Conservation (phyloP, 192 early-diverging fungal species). For the Coemansia sp. region DNA sequence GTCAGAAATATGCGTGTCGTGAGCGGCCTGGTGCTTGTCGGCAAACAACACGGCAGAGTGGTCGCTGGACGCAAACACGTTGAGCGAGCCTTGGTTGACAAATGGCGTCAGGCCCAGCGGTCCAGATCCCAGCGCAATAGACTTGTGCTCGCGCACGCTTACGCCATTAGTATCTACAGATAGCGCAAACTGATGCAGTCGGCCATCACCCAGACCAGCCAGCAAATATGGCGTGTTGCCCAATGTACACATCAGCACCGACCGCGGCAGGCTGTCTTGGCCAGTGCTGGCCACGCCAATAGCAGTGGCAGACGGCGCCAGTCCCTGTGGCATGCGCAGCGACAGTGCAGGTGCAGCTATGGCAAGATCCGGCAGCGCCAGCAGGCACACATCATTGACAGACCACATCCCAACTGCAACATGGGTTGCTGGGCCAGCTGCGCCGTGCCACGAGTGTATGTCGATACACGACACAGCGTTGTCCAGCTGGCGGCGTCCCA, state of each 20-base stretch:
- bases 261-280: slow-evolving; percentile 64
- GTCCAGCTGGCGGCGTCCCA: slow-evolving; percentile 54
- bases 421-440: slow-evolving; percentile 30
- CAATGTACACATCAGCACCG: slow-evolving; percentile 64
- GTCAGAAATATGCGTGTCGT: not conserved
- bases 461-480: slow-evolving; percentile 77
- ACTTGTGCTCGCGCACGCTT: slow-evolving; percentile 53
- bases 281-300: not conserved
- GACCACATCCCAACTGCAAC: slow-evolving; percentile 79
- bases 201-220: slow-evolving; percentile 83
- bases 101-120: slow-evolving; percentile 65
- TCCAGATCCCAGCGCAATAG: slow-evolving; percentile 74
- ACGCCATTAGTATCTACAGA: slow-evolving; percentile 1
- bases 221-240: slow-evolving; percentile 70
- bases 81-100: slow-evolving; percentile 31
- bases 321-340: slow-evolving; percentile 15
- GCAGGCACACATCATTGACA: slow-evolving; percentile 58
- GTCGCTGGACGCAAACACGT: slow-evolving; percentile 81
- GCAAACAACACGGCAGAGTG: slow-evolving; percentile 75
- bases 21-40: slow-evolving; percentile 23
- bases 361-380: slow-evolving; percentile 65
- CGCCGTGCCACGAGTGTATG: slow-evolving; percentile 48
- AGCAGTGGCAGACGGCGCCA: not conserved
- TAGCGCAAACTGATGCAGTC: slow-evolving; percentile 65
- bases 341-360: slow-evolving; percentile 43